These are phyloP conservation scores for Aquilaria sinensis DNA, from an alignment of 345 rosid species.

Conservation along the genomic window DNA sequence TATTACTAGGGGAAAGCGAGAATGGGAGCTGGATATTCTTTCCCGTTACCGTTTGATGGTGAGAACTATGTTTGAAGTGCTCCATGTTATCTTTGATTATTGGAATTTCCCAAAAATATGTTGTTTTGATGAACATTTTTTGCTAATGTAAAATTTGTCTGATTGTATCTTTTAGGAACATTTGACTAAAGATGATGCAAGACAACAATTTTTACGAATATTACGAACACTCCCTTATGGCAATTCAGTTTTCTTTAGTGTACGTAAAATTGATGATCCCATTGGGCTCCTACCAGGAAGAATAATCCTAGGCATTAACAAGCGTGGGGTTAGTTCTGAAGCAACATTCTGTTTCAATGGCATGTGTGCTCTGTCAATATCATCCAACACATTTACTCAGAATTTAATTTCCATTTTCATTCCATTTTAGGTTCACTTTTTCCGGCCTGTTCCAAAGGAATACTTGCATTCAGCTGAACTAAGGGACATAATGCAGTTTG, in stretches of 20 bases:
- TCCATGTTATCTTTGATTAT: background rate
- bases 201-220: slow-evolving; percentile 87
- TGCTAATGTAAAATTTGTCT: slow-evolving; percentile 11
- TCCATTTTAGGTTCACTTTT: slow-evolving; percentile 72
- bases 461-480: slow-evolving; percentile 93
- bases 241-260: slow-evolving; percentile 86
- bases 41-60: slow-evolving; percentile 88
- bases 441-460: slow-evolving; percentile 96
- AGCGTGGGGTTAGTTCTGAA: slow-evolving; percentile 77
- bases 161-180: slow-evolving; percentile 49
- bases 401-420: slow-evolving; percentile 15
- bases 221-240: slow-evolving; percentile 85
- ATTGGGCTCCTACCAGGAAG: slow-evolving; percentile 95
- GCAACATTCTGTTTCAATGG: background rate
- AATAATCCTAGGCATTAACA: slow-evolving; percentile 89
- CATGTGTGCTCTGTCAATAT: background rate
- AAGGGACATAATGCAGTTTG: slow-evolving; percentile 98
- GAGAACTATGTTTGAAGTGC: slow-evolving; percentile 5
- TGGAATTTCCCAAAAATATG: background rate
- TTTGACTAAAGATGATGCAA: slow-evolving; percentile 89
- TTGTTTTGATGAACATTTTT: slow-evolving; percentile 4
- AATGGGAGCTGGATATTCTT: slow-evolving; percentile 94
- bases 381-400: background rate
- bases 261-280: slow-evolving; percentile 97
- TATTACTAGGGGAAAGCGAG: slow-evolving; percentile 87